phyloP scores from a whole-genome alignment of 495 filamentous ascomycete species.

The Daldinia bambusicola region DNA sequence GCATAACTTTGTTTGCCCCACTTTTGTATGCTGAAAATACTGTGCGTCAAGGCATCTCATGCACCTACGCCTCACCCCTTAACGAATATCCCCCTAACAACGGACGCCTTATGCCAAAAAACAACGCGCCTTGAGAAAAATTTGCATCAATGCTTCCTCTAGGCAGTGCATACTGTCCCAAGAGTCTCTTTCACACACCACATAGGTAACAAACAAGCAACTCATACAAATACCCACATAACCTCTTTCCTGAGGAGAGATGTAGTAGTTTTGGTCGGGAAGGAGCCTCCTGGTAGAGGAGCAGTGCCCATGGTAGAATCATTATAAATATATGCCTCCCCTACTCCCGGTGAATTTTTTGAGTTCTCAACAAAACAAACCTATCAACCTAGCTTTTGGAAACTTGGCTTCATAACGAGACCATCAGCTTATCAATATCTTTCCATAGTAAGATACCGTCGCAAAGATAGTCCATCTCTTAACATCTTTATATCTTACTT shows the following conservation, averaged over 20 bases:
- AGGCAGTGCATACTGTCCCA: neutral
- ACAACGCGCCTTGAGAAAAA: neutral
- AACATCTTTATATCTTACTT: too few relatives aligned
- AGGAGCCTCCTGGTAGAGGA: neutral
- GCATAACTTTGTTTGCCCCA: too few relatives aligned
- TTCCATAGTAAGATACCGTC: neutral
- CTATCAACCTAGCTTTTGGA: neutral
- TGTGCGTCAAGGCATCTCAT: too few relatives aligned
- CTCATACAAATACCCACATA: neutral
- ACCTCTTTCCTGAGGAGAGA: neutral
- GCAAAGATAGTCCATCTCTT: neutral
- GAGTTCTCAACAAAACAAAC: neutral
- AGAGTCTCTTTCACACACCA: neutral
- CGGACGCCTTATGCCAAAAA: neutral
- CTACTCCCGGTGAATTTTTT: neutral
- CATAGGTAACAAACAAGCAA: neutral
- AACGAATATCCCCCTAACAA: too few relatives aligned
- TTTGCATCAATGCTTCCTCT: neutral
- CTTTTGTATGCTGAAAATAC: too few relatives aligned
- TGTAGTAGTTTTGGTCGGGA: neutral
- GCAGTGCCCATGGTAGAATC: neutral
- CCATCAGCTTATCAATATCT: neutral
- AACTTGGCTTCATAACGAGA: neutral
- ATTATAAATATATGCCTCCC: neutral
- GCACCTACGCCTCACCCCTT: too few relatives aligned